Evolutionary conservation across 2,329 filamentous ascomycete species (phyloP).

Genomic region (Sclerotinia sclerotiorum): DNA sequence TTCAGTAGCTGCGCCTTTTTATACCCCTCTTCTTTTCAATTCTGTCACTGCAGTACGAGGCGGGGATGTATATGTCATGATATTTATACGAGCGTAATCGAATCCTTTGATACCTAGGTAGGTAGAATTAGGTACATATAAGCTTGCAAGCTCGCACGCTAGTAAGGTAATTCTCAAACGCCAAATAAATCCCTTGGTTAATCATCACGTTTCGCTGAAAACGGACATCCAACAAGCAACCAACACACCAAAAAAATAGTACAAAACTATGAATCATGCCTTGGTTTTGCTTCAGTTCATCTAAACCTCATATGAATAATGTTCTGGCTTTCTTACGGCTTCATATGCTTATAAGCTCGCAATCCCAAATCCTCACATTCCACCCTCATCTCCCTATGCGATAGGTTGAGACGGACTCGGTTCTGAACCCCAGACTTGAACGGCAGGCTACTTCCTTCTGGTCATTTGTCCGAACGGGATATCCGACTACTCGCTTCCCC

Average conservation of each 20-base stretch:
- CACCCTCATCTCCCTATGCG: neutral
- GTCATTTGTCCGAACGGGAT: neutral
- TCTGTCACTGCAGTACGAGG: neutral
- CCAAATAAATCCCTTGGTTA: neutral
- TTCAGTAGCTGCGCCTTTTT: neutral
- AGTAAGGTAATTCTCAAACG: neutral
- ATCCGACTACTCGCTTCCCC: neutral
- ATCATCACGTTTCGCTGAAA: constrained; percentile 2
- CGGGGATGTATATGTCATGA: neutral
- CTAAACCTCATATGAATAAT: neutral
- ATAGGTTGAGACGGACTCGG: neutral
- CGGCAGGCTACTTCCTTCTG: neutral
- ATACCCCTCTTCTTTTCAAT: neutral
- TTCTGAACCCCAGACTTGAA: neutral
- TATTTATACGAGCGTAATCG: neutral
- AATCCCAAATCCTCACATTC: neutral
- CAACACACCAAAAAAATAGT: neutral
- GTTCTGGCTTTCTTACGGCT: neutral
- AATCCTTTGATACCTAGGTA: constrained; percentile 10
- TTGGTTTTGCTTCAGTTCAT: neutral
- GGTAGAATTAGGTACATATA: too few relatives aligned
- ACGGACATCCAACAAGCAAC: neutral
- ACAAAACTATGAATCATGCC: neutral
- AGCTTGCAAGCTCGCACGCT: neutral
- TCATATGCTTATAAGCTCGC: neutral